phyloP scores from a whole-genome alignment of 2,329 filamentous ascomycete species.

The Colletotrichum sp. region DNA sequence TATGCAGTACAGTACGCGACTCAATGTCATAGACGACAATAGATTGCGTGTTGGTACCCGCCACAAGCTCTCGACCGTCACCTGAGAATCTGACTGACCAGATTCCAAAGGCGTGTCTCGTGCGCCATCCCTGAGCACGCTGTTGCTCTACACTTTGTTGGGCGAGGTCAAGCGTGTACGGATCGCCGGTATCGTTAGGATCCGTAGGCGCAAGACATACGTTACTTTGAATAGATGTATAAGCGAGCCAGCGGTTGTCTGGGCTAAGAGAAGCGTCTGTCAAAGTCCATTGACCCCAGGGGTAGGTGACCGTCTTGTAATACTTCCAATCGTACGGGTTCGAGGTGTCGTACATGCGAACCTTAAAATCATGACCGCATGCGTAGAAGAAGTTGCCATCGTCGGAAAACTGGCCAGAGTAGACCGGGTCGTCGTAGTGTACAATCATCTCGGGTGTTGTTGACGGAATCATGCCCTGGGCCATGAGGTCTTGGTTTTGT shows the following conservation, averaged over 20 bases:
- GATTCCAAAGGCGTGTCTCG: conserved; percentile 62
- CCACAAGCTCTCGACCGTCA: conserved; percentile 88
- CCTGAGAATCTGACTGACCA: conserved; percentile 94
- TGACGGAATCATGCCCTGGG: conserved; percentile 76
- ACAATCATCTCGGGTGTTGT: conserved; percentile 85
- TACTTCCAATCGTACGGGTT: conserved; percentile 96
- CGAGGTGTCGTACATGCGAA: conserved; percentile 96
- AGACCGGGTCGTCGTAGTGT: conserved; percentile 84
- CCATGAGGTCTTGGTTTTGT: conserved; percentile 60
- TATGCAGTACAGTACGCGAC: conserved; percentile 74
- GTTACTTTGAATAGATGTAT: conserved; percentile 83
- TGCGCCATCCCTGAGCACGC: conserved; percentile 27
- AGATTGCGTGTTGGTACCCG: conserved; percentile 79
- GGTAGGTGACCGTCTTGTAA: conserved; percentile 88
- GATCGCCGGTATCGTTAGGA: conserved; percentile 79
- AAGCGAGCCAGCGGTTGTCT: conserved; percentile 90
- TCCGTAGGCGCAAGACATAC: conserved; percentile 90
- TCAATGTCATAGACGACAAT: conserved; percentile 96
- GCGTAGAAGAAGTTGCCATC: conserved; percentile 98
- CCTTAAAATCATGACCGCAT: conserved; percentile 89
- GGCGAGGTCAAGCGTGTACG: conserved; percentile 78
- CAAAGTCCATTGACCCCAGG: conserved; percentile 92
- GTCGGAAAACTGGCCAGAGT: conserved; percentile 95
- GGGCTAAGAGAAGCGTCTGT: conserved; percentile 92
- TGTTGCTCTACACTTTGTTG: conserved; percentile 38